Evolutionary conservation across 192 early-diverging fungal genomes (phyloP).

Genomic region (Obelidium mucronatum): DNA sequence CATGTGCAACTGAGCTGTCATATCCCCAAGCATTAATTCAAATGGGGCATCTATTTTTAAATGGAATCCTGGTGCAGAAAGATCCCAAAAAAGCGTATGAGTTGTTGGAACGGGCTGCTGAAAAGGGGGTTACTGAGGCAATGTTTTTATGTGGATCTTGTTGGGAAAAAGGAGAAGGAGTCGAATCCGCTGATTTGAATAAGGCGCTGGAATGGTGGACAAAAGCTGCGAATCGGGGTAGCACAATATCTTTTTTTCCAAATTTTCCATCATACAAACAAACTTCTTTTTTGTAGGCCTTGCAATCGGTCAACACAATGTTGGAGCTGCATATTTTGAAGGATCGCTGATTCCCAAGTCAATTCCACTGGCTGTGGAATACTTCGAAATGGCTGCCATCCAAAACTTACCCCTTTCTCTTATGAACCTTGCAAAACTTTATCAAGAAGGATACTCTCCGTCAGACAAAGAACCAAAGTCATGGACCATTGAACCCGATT

Average conservation of each 20-base stretch:
- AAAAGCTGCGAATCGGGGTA: constrained; percentile 46
- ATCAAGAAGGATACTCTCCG: constrained; percentile 34
- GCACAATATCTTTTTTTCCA: neutral
- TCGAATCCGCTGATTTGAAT: constrained; percentile 14
- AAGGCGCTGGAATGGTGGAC: constrained; percentile 39
- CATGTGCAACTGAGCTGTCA: constrained; percentile 31
- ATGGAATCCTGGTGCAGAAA: constrained; percentile 34
- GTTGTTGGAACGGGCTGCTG: constrained; percentile 40
- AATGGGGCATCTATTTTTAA: constrained; percentile 41
- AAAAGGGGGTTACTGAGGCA: constrained; percentile 41
- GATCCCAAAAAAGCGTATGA: constrained; percentile 34
- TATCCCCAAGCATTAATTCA: constrained; percentile 35
- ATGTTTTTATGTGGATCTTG: constrained; percentile 43
- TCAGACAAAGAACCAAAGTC: constrained; percentile 10
- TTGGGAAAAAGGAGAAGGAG: constrained; percentile 39
- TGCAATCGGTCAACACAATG: constrained; percentile 52
- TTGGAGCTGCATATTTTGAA: constrained; percentile 37
- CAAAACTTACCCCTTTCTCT: constrained; percentile 42
- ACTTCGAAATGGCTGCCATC: constrained; percentile 53
- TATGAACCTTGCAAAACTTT: constrained; percentile 49
- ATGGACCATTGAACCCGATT: constrained; percentile 12
- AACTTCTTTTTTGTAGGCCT: constrained; percentile 35
- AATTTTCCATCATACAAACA: neutral
- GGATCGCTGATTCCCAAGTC: constrained; percentile 16
- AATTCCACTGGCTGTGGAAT: constrained; percentile 42